Conservation (phyloP, 2,329 filamentous ascomycete genomes). For the Zymoseptoria brevis region DNA sequence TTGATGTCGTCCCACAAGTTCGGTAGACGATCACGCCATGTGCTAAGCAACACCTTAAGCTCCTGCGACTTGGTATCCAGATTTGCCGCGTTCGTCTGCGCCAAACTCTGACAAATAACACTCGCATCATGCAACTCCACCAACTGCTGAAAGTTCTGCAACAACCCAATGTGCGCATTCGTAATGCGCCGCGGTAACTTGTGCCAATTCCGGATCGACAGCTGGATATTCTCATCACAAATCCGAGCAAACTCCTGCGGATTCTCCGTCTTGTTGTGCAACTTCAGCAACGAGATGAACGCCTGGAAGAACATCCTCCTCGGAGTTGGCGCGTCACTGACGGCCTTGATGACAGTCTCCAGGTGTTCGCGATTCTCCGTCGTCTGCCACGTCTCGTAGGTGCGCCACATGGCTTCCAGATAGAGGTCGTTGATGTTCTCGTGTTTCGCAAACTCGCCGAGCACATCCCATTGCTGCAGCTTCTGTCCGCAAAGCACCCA, state of each 20-base stretch:
- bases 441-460: constrained; percentile 96
- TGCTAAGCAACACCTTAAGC: constrained; percentile 83
- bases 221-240: constrained; percentile 93
- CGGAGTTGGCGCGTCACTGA: constrained; percentile 94
- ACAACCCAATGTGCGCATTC: constrained; percentile 84
- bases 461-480: constrained; percentile 96
- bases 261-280: constrained; percentile 80
- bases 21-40: constrained; percentile 89
- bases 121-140: constrained; percentile 97
- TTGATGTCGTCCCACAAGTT: constrained; percentile 99
- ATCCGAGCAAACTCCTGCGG: constrained; percentile 76
- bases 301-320: constrained; percentile 94
- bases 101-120: constrained; percentile 86
- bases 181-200: constrained; percentile 91
- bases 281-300: constrained; percentile 92
- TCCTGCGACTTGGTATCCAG: constrained; percentile 92
- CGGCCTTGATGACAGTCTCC: constrained; percentile 88
- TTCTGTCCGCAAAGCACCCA: constrained; percentile 98
- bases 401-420: constrained; percentile 90
- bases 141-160: constrained; percentile 96
- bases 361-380: constrained; percentile 79
- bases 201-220: constrained; percentile 97
- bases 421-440: constrained; percentile 97
- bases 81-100: constrained; percentile 74
- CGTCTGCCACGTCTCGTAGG: constrained; percentile 89